phyloP scores from a whole-genome alignment of 129 eudicot genomes.

The Arctium lappa region DNA sequence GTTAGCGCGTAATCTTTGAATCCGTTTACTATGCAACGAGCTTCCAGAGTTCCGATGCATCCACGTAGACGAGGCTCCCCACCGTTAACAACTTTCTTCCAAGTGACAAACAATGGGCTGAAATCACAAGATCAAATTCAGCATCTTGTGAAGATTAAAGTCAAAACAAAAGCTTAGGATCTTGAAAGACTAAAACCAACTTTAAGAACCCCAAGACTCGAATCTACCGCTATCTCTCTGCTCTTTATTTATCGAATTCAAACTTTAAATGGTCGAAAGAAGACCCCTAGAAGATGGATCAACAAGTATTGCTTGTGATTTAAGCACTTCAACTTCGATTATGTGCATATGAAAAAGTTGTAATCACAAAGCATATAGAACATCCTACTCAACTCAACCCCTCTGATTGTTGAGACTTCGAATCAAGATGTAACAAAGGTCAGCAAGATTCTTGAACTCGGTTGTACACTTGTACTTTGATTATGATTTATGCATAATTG shows the following conservation, averaged over 20 bases:
- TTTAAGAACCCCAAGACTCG: not conserved
- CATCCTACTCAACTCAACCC: not conserved
- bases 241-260: not conserved
- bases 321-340: not conserved
- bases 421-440: not conserved
- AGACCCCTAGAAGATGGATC: not conserved
- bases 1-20: slow-evolving; percentile 85
- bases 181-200: not conserved
- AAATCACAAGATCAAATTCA: slow-evolving; percentile 30
- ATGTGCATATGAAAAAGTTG: not conserved
- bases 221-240: not conserved
- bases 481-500: not conserved
- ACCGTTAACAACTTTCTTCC: slow-evolving; percentile 87
- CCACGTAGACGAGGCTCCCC: slow-evolving; percentile 90
- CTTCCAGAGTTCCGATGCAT: slow-evolving; percentile 89
- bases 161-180: not conserved
- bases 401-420: not conserved
- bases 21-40: slow-evolving; percentile 63
- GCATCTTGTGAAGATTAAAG: not conserved
- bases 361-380: not conserved
- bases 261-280: not conserved
- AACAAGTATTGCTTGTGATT: not conserved
- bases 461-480: not conserved
- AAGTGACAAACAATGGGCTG: slow-evolving; percentile 95
- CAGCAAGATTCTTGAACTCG: not conserved